phyloP scores from a whole-genome alignment of 306 rosid species.

The Trifolium repens region DNA sequence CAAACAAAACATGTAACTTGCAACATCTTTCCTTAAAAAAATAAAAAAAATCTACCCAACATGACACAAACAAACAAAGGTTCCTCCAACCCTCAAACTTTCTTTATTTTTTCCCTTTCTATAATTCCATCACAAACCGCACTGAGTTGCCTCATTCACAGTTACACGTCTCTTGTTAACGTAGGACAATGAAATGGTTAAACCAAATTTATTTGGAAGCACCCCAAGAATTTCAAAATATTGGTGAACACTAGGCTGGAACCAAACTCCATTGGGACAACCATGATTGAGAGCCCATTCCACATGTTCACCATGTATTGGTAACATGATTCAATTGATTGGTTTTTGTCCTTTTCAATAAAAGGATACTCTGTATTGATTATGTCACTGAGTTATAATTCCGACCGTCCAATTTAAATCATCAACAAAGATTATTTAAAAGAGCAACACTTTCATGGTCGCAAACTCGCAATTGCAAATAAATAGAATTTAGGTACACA shows the following conservation, averaged over 20 bases:
- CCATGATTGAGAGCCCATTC: neutral
- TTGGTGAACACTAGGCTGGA: slow-evolving; percentile 42
- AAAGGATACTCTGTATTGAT: neutral
- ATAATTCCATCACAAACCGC: slow-evolving; percentile 11
- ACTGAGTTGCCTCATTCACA: neutral
- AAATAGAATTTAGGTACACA: too few relatives aligned
- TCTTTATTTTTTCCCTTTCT: neutral
- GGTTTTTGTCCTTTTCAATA: neutral
- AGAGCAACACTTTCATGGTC: too few relatives aligned
- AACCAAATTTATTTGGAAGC: neutral
- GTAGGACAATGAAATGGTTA: slow-evolving; percentile 1
- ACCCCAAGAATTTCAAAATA: neutral
- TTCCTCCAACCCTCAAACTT: neutral
- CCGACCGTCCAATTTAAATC: neutral
- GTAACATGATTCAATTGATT: slow-evolving; percentile 32
- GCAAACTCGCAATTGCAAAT: too few relatives aligned
- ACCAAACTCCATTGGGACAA: slow-evolving; percentile 15
- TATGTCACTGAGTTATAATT: neutral
- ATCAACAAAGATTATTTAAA: too few relatives aligned
- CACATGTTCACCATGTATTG: slow-evolving; percentile 35
- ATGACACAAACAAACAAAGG: slow-evolving; percentile 26
- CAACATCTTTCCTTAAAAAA: neutral
- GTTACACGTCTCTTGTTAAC: slow-evolving; percentile 14
- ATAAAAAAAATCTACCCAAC: neutral
- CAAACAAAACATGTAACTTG: neutral